phyloP scores from a whole-genome alignment of 2,329 filamentous ascomycete species.

The Sporothrix protearum region DNA sequence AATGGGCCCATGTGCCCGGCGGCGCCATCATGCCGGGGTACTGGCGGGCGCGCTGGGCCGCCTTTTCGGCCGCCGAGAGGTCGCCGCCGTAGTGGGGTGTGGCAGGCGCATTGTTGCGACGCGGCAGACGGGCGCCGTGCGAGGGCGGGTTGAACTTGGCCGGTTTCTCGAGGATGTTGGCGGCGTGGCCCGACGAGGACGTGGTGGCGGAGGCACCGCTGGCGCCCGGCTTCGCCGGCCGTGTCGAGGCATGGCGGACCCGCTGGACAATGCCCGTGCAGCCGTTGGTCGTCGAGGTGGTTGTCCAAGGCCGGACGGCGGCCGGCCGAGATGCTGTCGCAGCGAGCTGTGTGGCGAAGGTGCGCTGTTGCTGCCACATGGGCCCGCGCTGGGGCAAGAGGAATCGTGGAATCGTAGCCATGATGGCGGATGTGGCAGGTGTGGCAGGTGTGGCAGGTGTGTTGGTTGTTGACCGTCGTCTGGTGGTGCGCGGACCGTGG shows the following conservation, averaged over 20 bases:
- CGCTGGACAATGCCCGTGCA: constrained; percentile 10
- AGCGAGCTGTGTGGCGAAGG: constrained; percentile 22
- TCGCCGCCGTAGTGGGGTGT: constrained; percentile 72
- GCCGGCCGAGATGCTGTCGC: not conserved
- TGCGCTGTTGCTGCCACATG: constrained; percentile 47
- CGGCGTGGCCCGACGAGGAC: constrained; percentile 36
- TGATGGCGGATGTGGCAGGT: not conserved
- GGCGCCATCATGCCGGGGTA: constrained; percentile 91
- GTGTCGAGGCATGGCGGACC: constrained; percentile 22
- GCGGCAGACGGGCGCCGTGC: constrained; percentile 67
- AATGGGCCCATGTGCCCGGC: constrained; percentile 74
- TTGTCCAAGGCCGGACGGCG: constrained; percentile 18
- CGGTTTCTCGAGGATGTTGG: constrained; percentile 71
- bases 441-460: not conserved
- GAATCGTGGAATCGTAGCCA: constrained; percentile 61
- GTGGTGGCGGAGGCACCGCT: constrained; percentile 28
- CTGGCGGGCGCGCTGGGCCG: constrained; percentile 62
- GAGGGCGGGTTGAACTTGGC: constrained; percentile 89
- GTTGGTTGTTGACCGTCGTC: not conserved
- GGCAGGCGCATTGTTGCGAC: constrained; percentile 44
- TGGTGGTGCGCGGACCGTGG: not conserved
- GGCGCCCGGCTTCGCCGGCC: constrained; percentile 27
- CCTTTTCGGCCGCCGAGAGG: constrained; percentile 61
- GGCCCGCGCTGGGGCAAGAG: constrained; percentile 61
- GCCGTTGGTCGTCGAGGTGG: not conserved